Conservation (phyloP, 139 green algal species). For the Pleodorina starrii region DNA sequence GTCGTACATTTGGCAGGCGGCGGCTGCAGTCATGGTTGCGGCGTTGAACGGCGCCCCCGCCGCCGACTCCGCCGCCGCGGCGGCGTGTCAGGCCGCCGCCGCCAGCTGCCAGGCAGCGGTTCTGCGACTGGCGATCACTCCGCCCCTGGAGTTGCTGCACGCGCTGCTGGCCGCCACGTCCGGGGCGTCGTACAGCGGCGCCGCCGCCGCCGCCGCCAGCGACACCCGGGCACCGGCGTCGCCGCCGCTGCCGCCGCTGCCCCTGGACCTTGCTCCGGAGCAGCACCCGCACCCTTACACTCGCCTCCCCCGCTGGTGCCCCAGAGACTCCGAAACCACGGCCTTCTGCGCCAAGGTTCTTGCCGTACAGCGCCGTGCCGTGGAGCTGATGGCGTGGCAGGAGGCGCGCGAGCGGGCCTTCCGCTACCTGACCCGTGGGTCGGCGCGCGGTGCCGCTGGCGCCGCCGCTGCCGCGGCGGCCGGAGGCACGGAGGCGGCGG, state of each 20-base stretch:
- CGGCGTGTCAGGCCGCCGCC: constrained; percentile 7
- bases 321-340: neutral
- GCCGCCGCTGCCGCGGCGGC: neutral
- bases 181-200: neutral
- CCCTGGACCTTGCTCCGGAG: constrained; percentile 19
- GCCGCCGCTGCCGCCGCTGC: constrained; percentile 41
- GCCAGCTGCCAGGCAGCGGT: neutral
- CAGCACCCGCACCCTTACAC: constrained; percentile 30
- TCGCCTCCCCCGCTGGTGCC: constrained; percentile 13
- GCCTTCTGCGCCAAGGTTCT: neutral
- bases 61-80: neutral
- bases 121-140: neutral
- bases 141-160: neutral
- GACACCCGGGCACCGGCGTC: neutral
- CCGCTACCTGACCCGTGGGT: neutral
- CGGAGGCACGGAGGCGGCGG: neutral
- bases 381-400: constrained; percentile 22
- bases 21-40: neutral
- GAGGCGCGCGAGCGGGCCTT: constrained; percentile 26
- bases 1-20: constrained; percentile 4
- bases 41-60: neutral
- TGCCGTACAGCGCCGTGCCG: constrained; percentile 6
- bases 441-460: neutral
- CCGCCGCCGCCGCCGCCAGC: neutral
- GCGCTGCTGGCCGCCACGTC: constrained; percentile 11